Percentiles rank a stretch among this genome's conserved stretches.
Evolutionary conservation across 306 rosid genomes (phyloP).

Genomic region (Castanea mollissima): DNA sequence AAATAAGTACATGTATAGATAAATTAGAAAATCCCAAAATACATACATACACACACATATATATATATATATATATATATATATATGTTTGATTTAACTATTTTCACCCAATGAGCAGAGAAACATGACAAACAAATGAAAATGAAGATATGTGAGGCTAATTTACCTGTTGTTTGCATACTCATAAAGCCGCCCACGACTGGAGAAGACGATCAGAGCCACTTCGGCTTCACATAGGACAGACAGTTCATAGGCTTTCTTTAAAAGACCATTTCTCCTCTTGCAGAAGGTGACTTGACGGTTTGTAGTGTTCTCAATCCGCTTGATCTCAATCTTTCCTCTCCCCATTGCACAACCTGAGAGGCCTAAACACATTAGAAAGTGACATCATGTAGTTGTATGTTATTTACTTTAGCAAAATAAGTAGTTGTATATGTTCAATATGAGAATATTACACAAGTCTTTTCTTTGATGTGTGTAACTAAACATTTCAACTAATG

Average conservation of each 20-base stretch:
- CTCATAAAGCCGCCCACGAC: slow-evolving; percentile 88
- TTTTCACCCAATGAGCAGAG: neutral
- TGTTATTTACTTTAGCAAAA: neutral
- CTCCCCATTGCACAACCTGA: slow-evolving; percentile 59
- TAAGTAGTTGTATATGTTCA: neutral
- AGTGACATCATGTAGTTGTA: neutral
- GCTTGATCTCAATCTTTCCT: slow-evolving; percentile 92
- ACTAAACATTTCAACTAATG: no score
- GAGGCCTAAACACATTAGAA: neutral
- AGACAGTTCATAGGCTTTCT: slow-evolving; percentile 93
- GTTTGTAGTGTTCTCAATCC: slow-evolving; percentile 92
- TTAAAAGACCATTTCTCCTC: slow-evolving; percentile 86
- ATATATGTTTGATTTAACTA: neutral
- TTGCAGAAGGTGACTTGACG: slow-evolving; percentile 94
- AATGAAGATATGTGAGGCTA: neutral
- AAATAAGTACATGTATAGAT: neutral
- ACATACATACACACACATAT: no score
- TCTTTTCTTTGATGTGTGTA: no score
- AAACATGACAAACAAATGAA: neutral
- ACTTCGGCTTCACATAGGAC: slow-evolving; percentile 94
- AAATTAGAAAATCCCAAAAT: neutral
- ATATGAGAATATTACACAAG: no score
- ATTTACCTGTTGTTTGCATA: slow-evolving; percentile 79
- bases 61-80: no score
- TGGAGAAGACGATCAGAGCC: slow-evolving; percentile 91